Evolutionary conservation across 2,329 filamentous ascomycete genomes (phyloP).

Genomic region (Cercospora zeina): DNA sequence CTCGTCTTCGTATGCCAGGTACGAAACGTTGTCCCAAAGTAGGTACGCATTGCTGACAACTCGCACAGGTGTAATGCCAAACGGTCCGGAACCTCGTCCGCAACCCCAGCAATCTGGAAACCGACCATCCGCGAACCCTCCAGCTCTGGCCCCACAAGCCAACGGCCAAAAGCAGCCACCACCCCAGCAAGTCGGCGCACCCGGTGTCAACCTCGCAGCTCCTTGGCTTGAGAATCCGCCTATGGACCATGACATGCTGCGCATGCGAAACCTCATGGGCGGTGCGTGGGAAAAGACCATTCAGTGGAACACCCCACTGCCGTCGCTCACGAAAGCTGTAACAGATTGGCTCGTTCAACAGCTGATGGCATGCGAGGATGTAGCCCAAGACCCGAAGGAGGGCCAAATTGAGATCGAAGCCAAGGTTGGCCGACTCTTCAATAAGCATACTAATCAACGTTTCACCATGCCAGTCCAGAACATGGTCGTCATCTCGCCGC

Average conservation of each 20-base stretch:
- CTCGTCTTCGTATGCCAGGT: slow-evolving; percentile 22
- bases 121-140: slow-evolving; percentile 2
- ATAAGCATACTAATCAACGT: slow-evolving; percentile 69
- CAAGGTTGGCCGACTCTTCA: slow-evolving; percentile 80
- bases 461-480: slow-evolving; percentile 66
- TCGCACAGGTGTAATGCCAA: slow-evolving; percentile 12
- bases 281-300: slow-evolving; percentile 39
- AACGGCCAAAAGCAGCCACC: slow-evolving; percentile 12
- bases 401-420: slow-evolving; percentile 91
- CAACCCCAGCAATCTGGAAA: slow-evolving; percentile 8
- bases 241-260: slow-evolving; percentile 34
- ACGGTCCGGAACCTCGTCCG: slow-evolving; percentile 14
- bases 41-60: slow-evolving; percentile 4
- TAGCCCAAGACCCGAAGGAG: slow-evolving; percentile 58
- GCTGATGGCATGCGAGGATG: slow-evolving; percentile 48
- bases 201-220: slow-evolving; percentile 13
- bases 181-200: slow-evolving; percentile 1
- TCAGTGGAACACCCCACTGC: slow-evolving; percentile 31
- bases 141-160: slow-evolving; percentile 13
- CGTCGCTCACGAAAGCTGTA: slow-evolving; percentile 31
- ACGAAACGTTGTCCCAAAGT: background rate
- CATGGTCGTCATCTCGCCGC: slow-evolving; percentile 67
- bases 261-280: slow-evolving; percentile 30
- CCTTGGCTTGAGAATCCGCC: slow-evolving; percentile 19
- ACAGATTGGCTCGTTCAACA: slow-evolving; percentile 35